Conservation (phyloP, 352 stramenopile genomes). For the Pythium periplocum region DNA sequence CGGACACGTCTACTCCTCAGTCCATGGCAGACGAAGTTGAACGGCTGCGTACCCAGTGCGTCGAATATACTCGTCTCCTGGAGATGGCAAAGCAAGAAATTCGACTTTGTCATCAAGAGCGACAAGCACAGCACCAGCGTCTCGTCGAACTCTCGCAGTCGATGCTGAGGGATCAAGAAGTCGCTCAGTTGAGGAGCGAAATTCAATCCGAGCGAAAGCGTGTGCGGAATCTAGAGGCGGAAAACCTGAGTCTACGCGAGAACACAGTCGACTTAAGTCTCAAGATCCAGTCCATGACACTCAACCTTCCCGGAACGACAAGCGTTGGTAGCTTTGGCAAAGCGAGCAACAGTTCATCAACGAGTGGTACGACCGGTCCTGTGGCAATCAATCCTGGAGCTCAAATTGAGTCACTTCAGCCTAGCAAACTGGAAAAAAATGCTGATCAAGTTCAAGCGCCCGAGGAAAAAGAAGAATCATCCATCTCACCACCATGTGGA, state of each 20-base stretch:
- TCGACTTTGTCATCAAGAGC: conserved; percentile 50
- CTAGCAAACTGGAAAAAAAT: too few species aligned
- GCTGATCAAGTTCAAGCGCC: too few species aligned
- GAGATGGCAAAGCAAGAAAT: conserved; percentile 78
- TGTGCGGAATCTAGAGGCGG: conserved; percentile 49
- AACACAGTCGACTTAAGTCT: conserved; percentile 13
- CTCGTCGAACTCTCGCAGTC: conserved; percentile 47
- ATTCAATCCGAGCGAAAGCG: conserved; percentile 59
- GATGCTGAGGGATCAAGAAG: conserved; percentile 43
- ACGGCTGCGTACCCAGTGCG: conserved; percentile 33
- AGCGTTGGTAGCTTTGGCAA: neutral
- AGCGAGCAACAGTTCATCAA: too few species aligned
- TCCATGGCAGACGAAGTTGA: conserved; percentile 14
- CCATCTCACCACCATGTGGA: too few species aligned
- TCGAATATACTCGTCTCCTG: conserved; percentile 44
- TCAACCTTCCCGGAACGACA: conserved; percentile 12
- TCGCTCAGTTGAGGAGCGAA: conserved; percentile 42
- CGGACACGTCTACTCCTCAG: too few species aligned
- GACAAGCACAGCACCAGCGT: conserved; percentile 38
- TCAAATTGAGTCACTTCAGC: too few species aligned
- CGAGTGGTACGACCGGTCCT: too few species aligned
- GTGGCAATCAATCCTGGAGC: too few species aligned
- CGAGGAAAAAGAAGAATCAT: too few species aligned
- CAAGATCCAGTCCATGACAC: conserved; percentile 43
- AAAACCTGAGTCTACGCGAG: conserved; percentile 49